Evolutionary conservation across 179 eudicot species (phyloP), one percentile per base, ranked within the genome.

Genomic region (Pouteria campechiana): DNA sequence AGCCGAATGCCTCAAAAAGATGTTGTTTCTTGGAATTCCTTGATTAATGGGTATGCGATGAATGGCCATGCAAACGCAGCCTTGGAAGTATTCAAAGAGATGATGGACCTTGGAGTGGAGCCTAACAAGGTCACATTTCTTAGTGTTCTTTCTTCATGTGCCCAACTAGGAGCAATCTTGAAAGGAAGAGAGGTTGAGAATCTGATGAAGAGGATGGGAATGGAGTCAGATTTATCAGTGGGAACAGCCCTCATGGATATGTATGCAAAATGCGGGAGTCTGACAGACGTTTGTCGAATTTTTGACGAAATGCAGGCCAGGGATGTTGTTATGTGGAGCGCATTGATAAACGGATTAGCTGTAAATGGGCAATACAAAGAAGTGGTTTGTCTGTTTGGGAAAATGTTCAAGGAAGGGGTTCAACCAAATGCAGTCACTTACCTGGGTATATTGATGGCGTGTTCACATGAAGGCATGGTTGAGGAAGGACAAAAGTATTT

Each of bases 51-150:
- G 6, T 85, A 75, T 44, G 93, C 84, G 3, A 78, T 75, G 81
- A 87, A 85, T 18, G 84, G 93, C 10, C 69, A 77, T 58, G 54
- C 66, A 8, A 5, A n/a, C n/a, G 81, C 74, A 46, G 83, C 94
- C 4, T 52, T 83, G 6, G 58, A 55, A 27, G 53, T 81, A 44
- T 83, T 74, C 30, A 56, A 72, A 55, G 48, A 67, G 25, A 81
- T 83, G 86, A 44, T 57, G 24, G 25, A 31, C 25, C n/a, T n/a
- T n/a, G 55, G 58, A 39, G 46, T 65, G 34, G 48, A 21, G 48
- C 90, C 90, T 10, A 90, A 83, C 70, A 85, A 81, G 34, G 72
- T 83, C 39, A 83, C 94, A 18, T 83, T 83, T 65, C 86, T 83
- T 0, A 90, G 90, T 10, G 81, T 83, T 25, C 69, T 83, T 28